Conservation (phyloP, 2,329 filamentous ascomycete species). For the Fusarium sulawesiense region DNA sequence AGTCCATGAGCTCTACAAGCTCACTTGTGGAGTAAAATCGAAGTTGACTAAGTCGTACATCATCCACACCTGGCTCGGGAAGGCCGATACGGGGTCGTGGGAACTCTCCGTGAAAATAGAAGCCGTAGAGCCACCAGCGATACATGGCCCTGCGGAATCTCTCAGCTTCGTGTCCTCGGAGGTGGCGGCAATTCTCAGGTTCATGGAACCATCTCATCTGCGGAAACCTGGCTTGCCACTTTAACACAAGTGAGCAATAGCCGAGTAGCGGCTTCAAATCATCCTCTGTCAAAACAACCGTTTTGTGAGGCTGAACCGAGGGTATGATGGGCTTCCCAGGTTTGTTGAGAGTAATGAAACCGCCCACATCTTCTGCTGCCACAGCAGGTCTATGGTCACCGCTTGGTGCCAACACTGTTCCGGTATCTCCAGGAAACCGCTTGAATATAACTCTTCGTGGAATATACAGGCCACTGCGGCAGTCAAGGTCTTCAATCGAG, state of each 20-base stretch:
- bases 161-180: constrained; percentile 56
- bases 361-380: not conserved
- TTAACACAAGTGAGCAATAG: constrained; percentile 52
- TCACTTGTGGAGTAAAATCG: constrained; percentile 58
- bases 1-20: constrained; percentile 58
- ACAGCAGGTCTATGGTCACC: constrained; percentile 15
- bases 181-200: constrained; percentile 58
- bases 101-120: constrained; percentile 62
- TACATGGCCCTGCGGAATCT: constrained; percentile 64
- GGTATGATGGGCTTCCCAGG: constrained; percentile 28
- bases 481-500: constrained; percentile 51
- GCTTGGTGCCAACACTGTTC: constrained; percentile 43
- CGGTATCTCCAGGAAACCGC: constrained; percentile 50
- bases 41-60: constrained; percentile 57
- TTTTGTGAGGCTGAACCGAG: constrained; percentile 22
- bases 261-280: constrained; percentile 51
- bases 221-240: constrained; percentile 56
- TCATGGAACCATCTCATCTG: constrained; percentile 61
- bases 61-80: constrained; percentile 55
- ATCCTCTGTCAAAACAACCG: constrained; percentile 48
- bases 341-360: constrained; percentile 42
- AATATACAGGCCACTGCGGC: constrained; percentile 51
- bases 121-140: constrained; percentile 66
- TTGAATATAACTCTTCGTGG: constrained; percentile 55
- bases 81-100: constrained; percentile 53